Evolutionary conservation across 768 basidiomycete species (phyloP).

Genomic region (Paxillus rubicundulus): DNA sequence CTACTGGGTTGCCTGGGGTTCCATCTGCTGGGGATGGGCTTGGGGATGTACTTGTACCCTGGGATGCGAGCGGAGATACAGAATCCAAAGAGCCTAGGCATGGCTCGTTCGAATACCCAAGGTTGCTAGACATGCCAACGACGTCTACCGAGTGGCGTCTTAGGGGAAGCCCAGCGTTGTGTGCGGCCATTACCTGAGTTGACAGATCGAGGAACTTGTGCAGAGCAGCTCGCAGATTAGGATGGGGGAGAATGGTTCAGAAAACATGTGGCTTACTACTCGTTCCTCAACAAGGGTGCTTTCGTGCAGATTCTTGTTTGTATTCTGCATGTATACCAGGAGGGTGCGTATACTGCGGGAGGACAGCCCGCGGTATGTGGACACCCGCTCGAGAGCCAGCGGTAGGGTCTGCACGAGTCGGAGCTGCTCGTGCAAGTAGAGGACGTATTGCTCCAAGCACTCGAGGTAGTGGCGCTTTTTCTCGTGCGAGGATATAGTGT

Average conservation of each 20-base stretch:
- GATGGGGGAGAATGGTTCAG: too few species aligned
- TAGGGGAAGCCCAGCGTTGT: constrained; percentile 23
- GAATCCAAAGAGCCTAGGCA: constrained; percentile 17
- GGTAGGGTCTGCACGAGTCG: constrained; percentile 48
- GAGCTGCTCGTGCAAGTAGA: constrained; percentile 63
- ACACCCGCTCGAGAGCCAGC: constrained; percentile 47
- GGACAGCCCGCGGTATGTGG: constrained; percentile 51
- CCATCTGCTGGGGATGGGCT: constrained; percentile 24
- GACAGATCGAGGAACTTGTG: constrained; percentile 33
- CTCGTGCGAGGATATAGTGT: constrained; percentile 75
- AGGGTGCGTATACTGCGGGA: constrained; percentile 69
- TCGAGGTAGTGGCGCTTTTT: constrained; percentile 75
- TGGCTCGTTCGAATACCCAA: constrained; percentile 3
- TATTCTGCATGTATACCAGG: constrained; percentile 67
- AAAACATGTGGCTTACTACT: constrained; percentile 35
- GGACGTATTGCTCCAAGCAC: constrained; percentile 68
- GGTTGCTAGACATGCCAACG: constrained; percentile 12
- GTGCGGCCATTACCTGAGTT: constrained; percentile 24
- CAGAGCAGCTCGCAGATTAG: not conserved
- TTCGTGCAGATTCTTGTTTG: constrained; percentile 47
- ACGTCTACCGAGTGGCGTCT: constrained; percentile 33
- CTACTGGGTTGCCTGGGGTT: constrained; percentile 13
- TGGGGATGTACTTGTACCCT: constrained; percentile 20
- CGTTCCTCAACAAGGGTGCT: constrained; percentile 55
- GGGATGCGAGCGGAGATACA: constrained; percentile 8